These are phyloP conservation scores for Aspergillus sp. DNA, from an alignment of 2,329 filamentous ascomycete genomes.

Conservation along the genomic window DNA sequence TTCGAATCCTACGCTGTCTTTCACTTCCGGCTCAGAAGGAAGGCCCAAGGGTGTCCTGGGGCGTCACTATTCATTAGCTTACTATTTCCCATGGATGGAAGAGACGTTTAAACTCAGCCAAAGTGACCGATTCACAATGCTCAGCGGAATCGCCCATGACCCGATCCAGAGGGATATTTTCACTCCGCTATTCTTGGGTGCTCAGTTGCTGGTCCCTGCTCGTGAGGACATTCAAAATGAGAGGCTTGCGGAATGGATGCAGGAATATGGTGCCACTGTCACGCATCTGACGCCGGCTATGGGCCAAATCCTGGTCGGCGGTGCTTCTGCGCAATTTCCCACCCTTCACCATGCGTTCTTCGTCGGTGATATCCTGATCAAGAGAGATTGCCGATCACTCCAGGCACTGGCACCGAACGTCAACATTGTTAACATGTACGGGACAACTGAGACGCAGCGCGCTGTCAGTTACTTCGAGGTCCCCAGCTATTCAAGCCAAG, in stretches of 20 bases:
- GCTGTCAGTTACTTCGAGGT: constrained; percentile 78
- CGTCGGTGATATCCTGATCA: constrained; percentile 83
- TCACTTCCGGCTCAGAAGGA: constrained; percentile 66
- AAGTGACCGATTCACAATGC: constrained; percentile 68
- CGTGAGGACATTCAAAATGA: constrained; percentile 81
- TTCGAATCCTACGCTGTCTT: constrained; percentile 64
- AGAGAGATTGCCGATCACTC: constrained; percentile 67
- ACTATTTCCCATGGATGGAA: constrained; percentile 92
- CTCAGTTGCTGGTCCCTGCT: constrained; percentile 66
- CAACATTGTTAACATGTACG: constrained; percentile 76
- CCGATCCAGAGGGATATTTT: constrained; percentile 63
- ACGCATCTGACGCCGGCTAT: constrained; percentile 92
- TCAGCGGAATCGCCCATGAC: constrained; percentile 69
- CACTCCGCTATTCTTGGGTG: constrained; percentile 79
- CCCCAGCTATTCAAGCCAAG: constrained; percentile 54
- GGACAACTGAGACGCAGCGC: constrained; percentile 75
- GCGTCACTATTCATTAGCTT: constrained; percentile 73
- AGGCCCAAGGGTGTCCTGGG: constrained; percentile 79
- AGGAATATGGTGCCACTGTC: constrained; percentile 61
- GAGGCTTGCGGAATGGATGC: constrained; percentile 80
- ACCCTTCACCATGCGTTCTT: constrained; percentile 74
- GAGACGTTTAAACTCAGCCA: constrained; percentile 65
- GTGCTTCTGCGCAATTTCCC: constrained; percentile 67
- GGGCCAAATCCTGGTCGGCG: constrained; percentile 89
- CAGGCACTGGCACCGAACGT: constrained; percentile 66